Base-by-base conservation (phyloP, 1,139 yeast species). In the Hansenula sp. region DNA sequence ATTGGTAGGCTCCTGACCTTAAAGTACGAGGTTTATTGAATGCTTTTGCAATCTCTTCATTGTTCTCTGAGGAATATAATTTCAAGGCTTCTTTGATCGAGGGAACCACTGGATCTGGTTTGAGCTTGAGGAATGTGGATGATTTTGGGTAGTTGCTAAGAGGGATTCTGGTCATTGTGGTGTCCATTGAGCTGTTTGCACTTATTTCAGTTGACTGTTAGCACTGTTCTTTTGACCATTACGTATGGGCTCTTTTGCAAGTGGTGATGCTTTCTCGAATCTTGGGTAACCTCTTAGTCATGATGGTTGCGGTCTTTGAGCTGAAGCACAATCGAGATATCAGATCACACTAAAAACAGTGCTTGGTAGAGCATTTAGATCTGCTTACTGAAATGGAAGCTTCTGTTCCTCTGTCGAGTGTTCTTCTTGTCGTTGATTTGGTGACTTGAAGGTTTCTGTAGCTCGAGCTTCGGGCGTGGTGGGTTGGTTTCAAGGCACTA, bases 1-100 rank as follows among this genome's bases (percentile, higher is more conserved):
- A 89, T 3, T 93, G 79, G 58, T 74, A 93, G 31, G 82, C 81
- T 3, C 96, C 96, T 8, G 68, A 67, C 33, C 71, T 61, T 11
- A 89, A 70, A 2, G 71, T 68, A 42, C 98, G 71, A 1, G 95
- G 93, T 11, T 63, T 62, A 43, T 80, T 72, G 41, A 78, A 65
- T 38, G 51, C 50, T 5, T 49, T 46, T 12, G 35, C 30, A 38
- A 51, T 53, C 19, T 48, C 46, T 1, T 47, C 47, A 7, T 51
- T 52, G 31, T 52, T 52, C 25, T 42, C 46, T 7, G 52, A 48
- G 24, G 53, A 57, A 38, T 53, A 47, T 11, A 60, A 71, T 15
- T 62, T 61, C 15, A 72, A 58, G 1, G 93, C 85, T 2, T 65
- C 70, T 11, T 71, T 71, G 6, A 71, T 64, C 0, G 78, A 63